These are phyloP conservation scores for Besnoitia besnoiti DNA, from an alignment of 169 alveolate species.

Conservation along the genomic window DNA sequence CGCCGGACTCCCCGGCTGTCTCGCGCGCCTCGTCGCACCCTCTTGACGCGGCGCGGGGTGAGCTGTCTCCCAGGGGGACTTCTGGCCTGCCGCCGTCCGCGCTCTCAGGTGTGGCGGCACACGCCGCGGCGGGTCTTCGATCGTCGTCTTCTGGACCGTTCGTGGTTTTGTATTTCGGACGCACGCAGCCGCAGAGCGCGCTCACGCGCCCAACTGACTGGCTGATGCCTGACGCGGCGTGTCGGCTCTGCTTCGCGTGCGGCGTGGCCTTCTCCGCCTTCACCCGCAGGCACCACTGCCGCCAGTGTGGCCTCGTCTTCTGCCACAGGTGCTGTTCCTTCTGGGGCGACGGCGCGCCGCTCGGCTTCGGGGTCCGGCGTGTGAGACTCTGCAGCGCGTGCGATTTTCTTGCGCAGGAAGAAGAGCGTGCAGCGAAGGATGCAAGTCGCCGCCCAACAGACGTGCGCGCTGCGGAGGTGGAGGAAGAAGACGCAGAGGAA, in stretches of 20 bases:
- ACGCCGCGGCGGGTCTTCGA: neutral
- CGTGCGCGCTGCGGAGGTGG: neutral
- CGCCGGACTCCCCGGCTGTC: too few species aligned
- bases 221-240: slow-evolving; percentile 26
- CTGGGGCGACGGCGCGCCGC: slow-evolving; percentile 37
- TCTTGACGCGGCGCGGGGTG: too few species aligned
- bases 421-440: too few species aligned
- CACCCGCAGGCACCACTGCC: slow-evolving; percentile 14
- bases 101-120: too few species aligned
- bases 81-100: too few species aligned
- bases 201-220: neutral
- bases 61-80: too few species aligned
- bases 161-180: neutral
- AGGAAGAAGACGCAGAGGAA: neutral
- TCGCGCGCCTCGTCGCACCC: too few species aligned
- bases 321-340: neutral
- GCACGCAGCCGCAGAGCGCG: neutral
- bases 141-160: neutral
- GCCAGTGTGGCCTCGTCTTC: slow-evolving; percentile 33
- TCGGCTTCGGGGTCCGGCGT: neutral
- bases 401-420: neutral
- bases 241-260: neutral
- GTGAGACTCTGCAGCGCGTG: neutral
- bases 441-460: too few species aligned
- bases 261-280: slow-evolving; percentile 37